Evolutionary conservation across 805 yeast species (phyloP).

Genomic region (Clavispora phyllophila): DNA sequence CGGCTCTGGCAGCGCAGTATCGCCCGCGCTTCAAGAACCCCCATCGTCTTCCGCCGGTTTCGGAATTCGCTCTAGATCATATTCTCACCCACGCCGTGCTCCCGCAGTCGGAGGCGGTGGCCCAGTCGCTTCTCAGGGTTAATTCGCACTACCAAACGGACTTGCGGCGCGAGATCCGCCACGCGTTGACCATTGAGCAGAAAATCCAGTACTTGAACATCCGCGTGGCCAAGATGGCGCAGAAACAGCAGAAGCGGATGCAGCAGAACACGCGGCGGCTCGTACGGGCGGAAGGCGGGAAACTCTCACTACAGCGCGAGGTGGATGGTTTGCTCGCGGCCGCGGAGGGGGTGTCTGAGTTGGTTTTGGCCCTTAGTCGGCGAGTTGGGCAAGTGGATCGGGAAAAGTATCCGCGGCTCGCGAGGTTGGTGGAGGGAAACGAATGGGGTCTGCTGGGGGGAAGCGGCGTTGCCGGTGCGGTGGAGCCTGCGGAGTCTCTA

Average conservation of each 20-base stretch:
- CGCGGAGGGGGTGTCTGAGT: neutral
- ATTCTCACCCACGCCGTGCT: slow-evolving; percentile 22
- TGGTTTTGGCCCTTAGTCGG: slow-evolving; percentile 2
- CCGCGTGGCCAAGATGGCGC: slow-evolving; percentile 27
- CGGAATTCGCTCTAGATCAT: slow-evolving; percentile 26
- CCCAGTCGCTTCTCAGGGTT: slow-evolving; percentile 22
- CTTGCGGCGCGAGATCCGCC: slow-evolving; percentile 29
- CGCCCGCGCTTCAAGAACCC: slow-evolving; percentile 9
- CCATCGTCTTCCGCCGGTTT: slow-evolving; percentile 15
- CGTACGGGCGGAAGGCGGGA: neutral
- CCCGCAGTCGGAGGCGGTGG: slow-evolving; percentile 27
- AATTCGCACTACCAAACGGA: slow-evolving; percentile 32
- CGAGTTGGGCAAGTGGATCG: slow-evolving; percentile 3
- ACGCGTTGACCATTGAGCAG: slow-evolving; percentile 33
- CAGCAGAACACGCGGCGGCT: slow-evolving; percentile 1
- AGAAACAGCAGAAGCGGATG: slow-evolving; percentile 14
- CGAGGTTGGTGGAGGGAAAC: neutral
- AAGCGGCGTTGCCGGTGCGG: too few species aligned
- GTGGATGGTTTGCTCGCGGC: neutral
- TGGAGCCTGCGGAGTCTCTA: neutral
- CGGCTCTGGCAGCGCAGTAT: neutral
- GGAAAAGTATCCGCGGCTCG: slow-evolving; percentile 5
- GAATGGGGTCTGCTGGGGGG: too few species aligned
- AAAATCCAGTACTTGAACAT: slow-evolving; percentile 37
- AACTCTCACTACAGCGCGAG: neutral